Conservation (phyloP, 768 basidiomycete genomes). For the Pseudohyphozyma bogoriensis region DNA sequence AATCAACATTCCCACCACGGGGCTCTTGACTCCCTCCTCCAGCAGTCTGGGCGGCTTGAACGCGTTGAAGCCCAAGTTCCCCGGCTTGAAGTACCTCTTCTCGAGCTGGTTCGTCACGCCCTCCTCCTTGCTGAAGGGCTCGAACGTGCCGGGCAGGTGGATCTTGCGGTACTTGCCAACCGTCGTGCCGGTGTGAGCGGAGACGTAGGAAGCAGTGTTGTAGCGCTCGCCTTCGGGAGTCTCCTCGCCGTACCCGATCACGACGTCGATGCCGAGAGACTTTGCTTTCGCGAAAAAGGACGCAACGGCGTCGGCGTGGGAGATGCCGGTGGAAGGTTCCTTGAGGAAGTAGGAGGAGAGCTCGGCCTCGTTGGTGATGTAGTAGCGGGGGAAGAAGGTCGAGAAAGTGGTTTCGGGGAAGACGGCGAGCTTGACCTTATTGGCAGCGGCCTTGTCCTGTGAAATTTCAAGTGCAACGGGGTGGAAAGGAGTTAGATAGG, state of each 20-base stretch:
- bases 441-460: slow-evolving; percentile 1
- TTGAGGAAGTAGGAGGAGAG: slow-evolving; percentile 33
- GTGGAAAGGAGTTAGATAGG: not conserved
- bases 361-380: slow-evolving; percentile 33
- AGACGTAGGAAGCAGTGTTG: slow-evolving; percentile 36
- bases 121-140: slow-evolving; percentile 35
- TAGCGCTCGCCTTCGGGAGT: slow-evolving; percentile 31
- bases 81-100: slow-evolving; percentile 37
- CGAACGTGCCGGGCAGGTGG: slow-evolving; percentile 34
- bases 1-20: slow-evolving; percentile 36
- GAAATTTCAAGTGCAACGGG: not conserved
- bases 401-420: slow-evolving; percentile 25
- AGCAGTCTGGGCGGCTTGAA: slow-evolving; percentile 33
- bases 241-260: slow-evolving; percentile 37
- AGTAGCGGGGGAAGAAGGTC: slow-evolving; percentile 38
- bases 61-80: slow-evolving; percentile 36
- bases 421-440: not conserved
- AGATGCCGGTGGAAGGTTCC: slow-evolving; percentile 30
- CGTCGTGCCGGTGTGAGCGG: slow-evolving; percentile 28
- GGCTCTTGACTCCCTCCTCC: slow-evolving; percentile 23
- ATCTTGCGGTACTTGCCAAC: slow-evolving; percentile 36
- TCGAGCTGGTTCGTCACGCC: slow-evolving; percentile 38
- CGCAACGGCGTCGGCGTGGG: slow-evolving; percentile 26
- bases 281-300: slow-evolving; percentile 32
- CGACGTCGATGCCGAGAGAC: slow-evolving; percentile 35